A percentile compares a stretch with the other conserved stretches of the same genome.
phyloP scores from a whole-genome alignment of 2,329 filamentous ascomycete genomes.

The Aureobasidium sp. region DNA sequence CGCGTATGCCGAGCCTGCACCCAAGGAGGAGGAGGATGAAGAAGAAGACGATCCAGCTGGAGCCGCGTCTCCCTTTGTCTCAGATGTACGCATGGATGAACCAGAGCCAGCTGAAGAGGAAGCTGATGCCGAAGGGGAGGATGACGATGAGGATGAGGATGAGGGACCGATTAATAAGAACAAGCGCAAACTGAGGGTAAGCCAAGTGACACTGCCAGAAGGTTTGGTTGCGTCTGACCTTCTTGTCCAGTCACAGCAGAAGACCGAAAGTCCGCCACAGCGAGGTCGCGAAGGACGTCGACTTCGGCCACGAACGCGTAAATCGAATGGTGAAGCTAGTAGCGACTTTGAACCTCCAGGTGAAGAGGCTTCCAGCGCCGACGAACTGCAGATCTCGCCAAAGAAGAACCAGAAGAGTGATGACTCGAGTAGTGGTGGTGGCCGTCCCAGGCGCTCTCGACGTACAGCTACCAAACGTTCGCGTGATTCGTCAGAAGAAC shows the following conservation, averaged over 20 bases:
- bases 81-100: slow-evolving; percentile 13
- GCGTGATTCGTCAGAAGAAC: slow-evolving; percentile 25
- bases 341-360: slow-evolving; percentile 54
- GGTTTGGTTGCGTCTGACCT: slow-evolving; percentile 21
- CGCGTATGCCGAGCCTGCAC: not conserved
- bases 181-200: slow-evolving; percentile 18
- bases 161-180: slow-evolving; percentile 30
- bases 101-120: slow-evolving; percentile 20
- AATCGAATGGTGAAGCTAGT: slow-evolving; percentile 43
- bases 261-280: slow-evolving; percentile 25
- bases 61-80: slow-evolving; percentile 7
- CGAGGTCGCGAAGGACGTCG: slow-evolving; percentile 26
- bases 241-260: slow-evolving; percentile 1
- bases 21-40: not conserved
- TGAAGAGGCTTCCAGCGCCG: slow-evolving; percentile 20
- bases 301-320: slow-evolving; percentile 32
- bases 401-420: slow-evolving; percentile 28
- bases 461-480: slow-evolving; percentile 42
- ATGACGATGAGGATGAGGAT: slow-evolving; percentile 27
- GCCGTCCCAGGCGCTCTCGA: slow-evolving; percentile 41
- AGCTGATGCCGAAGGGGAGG: slow-evolving; percentile 22
- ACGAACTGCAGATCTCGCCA: slow-evolving; percentile 5
- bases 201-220: slow-evolving; percentile 15
- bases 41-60: not conserved
- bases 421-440: slow-evolving; percentile 23